phyloP scores from a whole-genome alignment of 2,329 filamentous ascomycete species.

The Talaromyces rugulosus region DNA sequence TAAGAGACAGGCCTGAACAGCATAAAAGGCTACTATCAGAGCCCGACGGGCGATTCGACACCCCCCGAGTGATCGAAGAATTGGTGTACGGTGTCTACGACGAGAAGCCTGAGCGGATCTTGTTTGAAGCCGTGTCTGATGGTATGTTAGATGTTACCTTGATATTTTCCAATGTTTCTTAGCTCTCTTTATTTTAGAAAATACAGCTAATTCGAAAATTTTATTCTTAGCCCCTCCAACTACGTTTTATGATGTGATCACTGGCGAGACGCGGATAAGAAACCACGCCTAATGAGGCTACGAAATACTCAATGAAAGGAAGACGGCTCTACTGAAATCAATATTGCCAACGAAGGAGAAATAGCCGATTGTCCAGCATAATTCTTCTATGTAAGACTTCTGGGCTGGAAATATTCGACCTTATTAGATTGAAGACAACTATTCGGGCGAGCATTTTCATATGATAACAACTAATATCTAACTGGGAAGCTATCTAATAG shows the following conservation, averaged over 20 bases:
- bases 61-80: constrained; percentile 9
- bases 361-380: not conserved
- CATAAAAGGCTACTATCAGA: constrained; percentile 8
- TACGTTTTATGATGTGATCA: constrained; percentile 11
- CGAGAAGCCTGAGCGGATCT: not conserved
- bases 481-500: not conserved
- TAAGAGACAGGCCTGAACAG: constrained; percentile 4
- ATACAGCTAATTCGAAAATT: not conserved
- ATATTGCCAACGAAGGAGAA: not conserved
- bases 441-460: not conserved
- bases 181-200: not conserved
- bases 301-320: not conserved
- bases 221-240: not conserved
- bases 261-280: constrained; percentile 6
- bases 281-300: not conserved
- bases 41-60: constrained; percentile 11
- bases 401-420: not conserved
- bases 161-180: not conserved
- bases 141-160: not conserved
- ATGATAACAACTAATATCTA: not conserved
- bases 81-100: constrained; percentile 7
- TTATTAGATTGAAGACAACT: not conserved
- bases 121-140: not conserved
- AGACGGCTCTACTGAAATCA: not conserved
- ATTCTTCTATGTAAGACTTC: not conserved